Evolutionary conservation across 768 basidiomycete species (phyloP), one percentile per base, ranked within the genome.

Genomic region (Suillus weaverae): DNA sequence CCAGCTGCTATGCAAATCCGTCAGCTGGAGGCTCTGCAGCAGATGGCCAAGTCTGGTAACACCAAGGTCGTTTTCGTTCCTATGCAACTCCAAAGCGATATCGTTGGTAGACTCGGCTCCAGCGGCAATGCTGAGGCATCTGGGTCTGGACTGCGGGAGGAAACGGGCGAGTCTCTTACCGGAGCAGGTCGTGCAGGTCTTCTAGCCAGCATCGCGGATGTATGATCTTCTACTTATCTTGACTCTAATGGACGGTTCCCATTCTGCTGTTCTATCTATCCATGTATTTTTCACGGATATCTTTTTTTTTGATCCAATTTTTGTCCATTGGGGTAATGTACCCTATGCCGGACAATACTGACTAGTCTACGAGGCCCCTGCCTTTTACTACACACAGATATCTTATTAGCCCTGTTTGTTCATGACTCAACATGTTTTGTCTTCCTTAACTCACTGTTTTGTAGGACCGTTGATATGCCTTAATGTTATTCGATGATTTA

Each of bases 1-100:
- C 95, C 95, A 10, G 96, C 97, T 26, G 97, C 97, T 62, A 97
- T 98, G 95, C 95, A 97, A 78, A 98, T 98, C 75, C 85, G 97
- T 65, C 97, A 98, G 75, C 86, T 99, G 67, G 97, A 99, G 77
- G 94, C 95, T 56, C 85, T 98, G 68, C 95, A 97, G 84, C 84
- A 87, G 72, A 99, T 99, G 96, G 92, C 96, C 56, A 91, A 92
- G 78, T 88, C 86, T 18, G 87, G 91, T n/a, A 83, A 84, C 69
- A 88, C 85, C 83, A 99, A 99, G 77, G 94, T 97, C 69, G 85
- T 99, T 63, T 97, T 98, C 70, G 95, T 95, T 36, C 94, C 92
- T 14, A 95, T 95, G 93, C 91, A 94, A 68, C 83, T 93, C 30
- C 92, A 93, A 76, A 90, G 83, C 70, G 91, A 94, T 68, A 77